Evolutionary conservation across 331 rosid genomes (phyloP), one percentile per base, ranked within the genome.

Genomic region (Quercus tomentella): DNA sequence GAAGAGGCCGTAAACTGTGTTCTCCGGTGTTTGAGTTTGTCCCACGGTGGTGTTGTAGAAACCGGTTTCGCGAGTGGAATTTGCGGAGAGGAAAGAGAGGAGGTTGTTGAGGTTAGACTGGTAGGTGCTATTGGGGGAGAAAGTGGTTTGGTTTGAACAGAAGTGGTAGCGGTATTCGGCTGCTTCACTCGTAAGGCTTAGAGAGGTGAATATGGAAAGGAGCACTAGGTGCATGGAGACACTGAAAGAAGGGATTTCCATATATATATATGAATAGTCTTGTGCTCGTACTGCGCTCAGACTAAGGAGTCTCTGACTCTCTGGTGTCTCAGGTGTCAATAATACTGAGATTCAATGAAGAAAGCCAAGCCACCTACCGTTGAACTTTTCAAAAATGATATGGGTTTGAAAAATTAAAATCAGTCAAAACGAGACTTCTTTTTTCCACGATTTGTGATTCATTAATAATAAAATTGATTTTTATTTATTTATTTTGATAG

Each of bases 1-100:
- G 84, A 88, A 87, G 52, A 84, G 81, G 65, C 91, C 97, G 51
- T 75, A 55, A 76, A 77, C 60, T 4, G 63, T 1, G 54, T 79
- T 61, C 16, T 77, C 37, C 1, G 78, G 0, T 7, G 17, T 0
- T 8, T 18, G 79, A 17, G 49, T 41, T 41, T 41, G 49, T 41
- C 74, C n/a, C 1, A 41, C 15, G 57, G 45, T 63, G 73, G 82
- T 79, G 78, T n/a, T 74, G 82, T 77, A 65, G 84, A 82, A 85
- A 56, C 70, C 81, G 51, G 10, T 68, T 71, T 78, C 77, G 23
- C 61, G 4, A 26, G 73, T 31, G 71, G 79, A 52, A 30, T 54
- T 81, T 45, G 87, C 60, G 61, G 82, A 60, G 26, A 89, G 86
- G n/a, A 78, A 72, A 57, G 82, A 61, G 70, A 90, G 77, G 51